Evolutionary conservation across 441 rosid genomes (phyloP).

Genomic region (Cnidoscolus chayamansa): DNA sequence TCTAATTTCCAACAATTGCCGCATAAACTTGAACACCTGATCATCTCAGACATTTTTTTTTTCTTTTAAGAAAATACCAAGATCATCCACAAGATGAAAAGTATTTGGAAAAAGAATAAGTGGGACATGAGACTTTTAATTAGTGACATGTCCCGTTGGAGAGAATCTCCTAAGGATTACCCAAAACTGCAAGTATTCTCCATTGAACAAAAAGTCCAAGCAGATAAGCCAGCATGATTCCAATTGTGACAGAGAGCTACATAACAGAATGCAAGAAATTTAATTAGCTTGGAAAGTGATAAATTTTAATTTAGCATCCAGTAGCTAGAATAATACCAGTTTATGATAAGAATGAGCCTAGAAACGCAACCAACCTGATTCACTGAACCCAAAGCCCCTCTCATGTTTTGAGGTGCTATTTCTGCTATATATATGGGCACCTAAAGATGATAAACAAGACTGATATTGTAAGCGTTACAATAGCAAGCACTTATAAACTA

Average conservation of each 20-base stretch:
- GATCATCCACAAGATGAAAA: slow-evolving; percentile 1
- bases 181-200: slow-evolving; percentile 84
- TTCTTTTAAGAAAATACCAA: not conserved
- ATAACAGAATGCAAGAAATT: slow-evolving; percentile 15
- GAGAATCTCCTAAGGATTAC: slow-evolving; percentile 41
- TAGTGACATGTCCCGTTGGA: slow-evolving; percentile 5
- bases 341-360: slow-evolving; percentile 9
- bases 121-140: not conserved
- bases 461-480: not conserved
- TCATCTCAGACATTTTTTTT: not conserved
- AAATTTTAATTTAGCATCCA: not conserved
- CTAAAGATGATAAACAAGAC: slow-evolving; percentile 30
- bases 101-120: not conserved
- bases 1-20: slow-evolving; percentile 6
- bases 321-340: slow-evolving; percentile 1
- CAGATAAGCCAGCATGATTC: slow-evolving; percentile 80
- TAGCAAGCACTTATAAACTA: slow-evolving; percentile 8
- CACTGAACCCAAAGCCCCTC: slow-evolving; percentile 83
- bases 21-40: not conserved
- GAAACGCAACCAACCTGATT: slow-evolving; percentile 60
- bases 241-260: slow-evolving; percentile 86
- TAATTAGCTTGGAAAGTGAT: slow-evolving; percentile 3
- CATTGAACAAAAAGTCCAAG: slow-evolving; percentile 75
- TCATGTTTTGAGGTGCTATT: slow-evolving; percentile 83
- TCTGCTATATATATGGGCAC: slow-evolving; percentile 92